These are phyloP conservation scores for Coemansia nantahalensis DNA, from an alignment of 192 early-diverging fungal species.

Conservation along the genomic window DNA sequence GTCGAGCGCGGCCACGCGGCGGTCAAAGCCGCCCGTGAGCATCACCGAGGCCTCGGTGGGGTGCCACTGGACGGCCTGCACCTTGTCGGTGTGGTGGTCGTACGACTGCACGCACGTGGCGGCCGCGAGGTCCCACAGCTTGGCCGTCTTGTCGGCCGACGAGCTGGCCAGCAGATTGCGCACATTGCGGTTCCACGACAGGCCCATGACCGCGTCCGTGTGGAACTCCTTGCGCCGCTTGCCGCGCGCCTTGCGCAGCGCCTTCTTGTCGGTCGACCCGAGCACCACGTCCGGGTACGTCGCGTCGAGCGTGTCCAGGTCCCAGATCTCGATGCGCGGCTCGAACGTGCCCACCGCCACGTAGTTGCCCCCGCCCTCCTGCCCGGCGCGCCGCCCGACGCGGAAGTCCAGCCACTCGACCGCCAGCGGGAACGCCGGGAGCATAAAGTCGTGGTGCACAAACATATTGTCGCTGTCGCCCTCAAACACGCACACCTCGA, in stretches of 20 bases:
- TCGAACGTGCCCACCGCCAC: conserved; percentile 97
- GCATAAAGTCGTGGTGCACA: conserved; percentile 98
- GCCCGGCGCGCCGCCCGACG: conserved; percentile 65
- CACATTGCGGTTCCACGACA: conserved; percentile 84
- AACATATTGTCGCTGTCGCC: conserved; percentile 79
- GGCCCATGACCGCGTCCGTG: conserved; percentile 90
- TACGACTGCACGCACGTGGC: conserved; percentile 74
- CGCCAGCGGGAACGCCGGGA: conserved; percentile 93
- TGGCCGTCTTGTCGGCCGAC: conserved; percentile 96
- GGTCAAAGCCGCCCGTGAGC: conserved; percentile 91
- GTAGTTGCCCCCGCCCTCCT: conserved; percentile 69
- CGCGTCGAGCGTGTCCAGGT: conserved; percentile 87
- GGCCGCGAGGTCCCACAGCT: conserved; percentile 93
- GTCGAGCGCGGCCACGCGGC: conserved; percentile 83
- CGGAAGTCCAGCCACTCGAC: conserved; percentile 94
- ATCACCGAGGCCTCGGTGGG: conserved; percentile 82
- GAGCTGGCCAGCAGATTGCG: conserved; percentile 82
- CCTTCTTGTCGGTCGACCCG: conserved; percentile 53
- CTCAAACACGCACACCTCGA: conserved; percentile 94
- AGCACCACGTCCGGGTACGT: conserved; percentile 91
- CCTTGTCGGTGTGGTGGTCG: conserved; percentile 83
- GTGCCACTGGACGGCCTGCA: conserved; percentile 93
- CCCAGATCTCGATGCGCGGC: conserved; percentile 98
- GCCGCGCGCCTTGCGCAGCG: conserved; percentile 22
- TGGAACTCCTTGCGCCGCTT: conserved; percentile 78